These are phyloP conservation scores for Triticum dicoccoides DNA, from an alignment of 176 grass and related monocot genomes.

Conservation along the genomic window DNA sequence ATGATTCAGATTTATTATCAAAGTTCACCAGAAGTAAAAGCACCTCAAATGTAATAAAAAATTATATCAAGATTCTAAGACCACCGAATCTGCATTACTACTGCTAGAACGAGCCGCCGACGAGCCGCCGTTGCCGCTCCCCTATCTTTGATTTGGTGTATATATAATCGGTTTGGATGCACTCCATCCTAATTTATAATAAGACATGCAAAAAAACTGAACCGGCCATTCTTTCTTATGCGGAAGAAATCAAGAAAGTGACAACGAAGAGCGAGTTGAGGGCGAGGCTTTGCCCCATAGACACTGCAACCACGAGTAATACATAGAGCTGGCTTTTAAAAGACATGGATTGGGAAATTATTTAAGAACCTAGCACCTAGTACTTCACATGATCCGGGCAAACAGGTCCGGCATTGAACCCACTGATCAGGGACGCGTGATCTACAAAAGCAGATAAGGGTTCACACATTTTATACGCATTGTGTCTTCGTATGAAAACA, in stretches of 20 bases:
- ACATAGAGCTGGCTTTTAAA: not conserved
- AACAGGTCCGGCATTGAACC: not conserved
- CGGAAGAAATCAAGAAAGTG: not conserved
- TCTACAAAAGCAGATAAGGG: not conserved
- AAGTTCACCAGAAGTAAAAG: no score
- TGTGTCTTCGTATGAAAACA: not conserved
- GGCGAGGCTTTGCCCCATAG: not conserved
- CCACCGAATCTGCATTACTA: no score
- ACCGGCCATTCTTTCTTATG: not conserved
- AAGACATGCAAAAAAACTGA: no score
- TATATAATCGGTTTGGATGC: no score
- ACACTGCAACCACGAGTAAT: not conserved
- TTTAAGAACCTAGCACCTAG: not conserved
- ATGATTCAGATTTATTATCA: no score
- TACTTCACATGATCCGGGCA: not conserved
- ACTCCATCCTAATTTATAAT: no score
- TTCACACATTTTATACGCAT: not conserved
- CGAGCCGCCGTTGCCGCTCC: no score
- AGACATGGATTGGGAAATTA: not conserved
- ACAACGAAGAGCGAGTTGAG: not conserved
- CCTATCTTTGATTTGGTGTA: no score
- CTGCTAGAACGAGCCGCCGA: no score
- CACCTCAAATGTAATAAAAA: no score
- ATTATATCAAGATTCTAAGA: no score
- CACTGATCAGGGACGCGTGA: not conserved